Evolutionary conservation across 2,329 filamentous ascomycete genomes (phyloP).

Genomic region (Stromatinia cepivora): DNA sequence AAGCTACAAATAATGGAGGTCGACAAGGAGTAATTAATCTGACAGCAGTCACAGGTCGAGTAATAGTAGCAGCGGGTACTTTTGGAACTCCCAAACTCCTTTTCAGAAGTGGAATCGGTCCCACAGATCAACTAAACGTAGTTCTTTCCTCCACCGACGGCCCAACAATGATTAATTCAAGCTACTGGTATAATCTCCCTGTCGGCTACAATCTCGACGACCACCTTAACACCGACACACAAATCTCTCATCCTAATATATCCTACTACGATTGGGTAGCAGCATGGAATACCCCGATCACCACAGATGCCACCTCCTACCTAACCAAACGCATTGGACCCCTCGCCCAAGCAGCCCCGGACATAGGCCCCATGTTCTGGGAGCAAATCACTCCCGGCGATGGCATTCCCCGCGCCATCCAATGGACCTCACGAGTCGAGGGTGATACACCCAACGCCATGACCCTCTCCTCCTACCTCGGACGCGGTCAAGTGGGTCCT

Average conservation of each 20-base stretch:
- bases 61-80: slow-evolving; percentile 66
- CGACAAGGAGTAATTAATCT: slow-evolving; percentile 61
- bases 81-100: slow-evolving; percentile 64
- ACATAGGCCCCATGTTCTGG: slow-evolving; percentile 64
- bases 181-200: slow-evolving; percentile 58
- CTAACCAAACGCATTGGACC: slow-evolving; percentile 57
- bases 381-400: slow-evolving; percentile 59
- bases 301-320: slow-evolving; percentile 47
- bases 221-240: slow-evolving; percentile 57
- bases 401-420: slow-evolving; percentile 61
- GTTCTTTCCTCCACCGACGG: slow-evolving; percentile 53
- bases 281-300: slow-evolving; percentile 54
- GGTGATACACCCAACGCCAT: slow-evolving; percentile 40
- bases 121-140: slow-evolving; percentile 46
- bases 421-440: slow-evolving; percentile 67
- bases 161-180: slow-evolving; percentile 50
- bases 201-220: slow-evolving; percentile 61
- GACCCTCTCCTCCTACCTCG: slow-evolving; percentile 60
- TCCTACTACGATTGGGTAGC: slow-evolving; percentile 66
- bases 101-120: slow-evolving; percentile 64
- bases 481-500: slow-evolving; percentile 58
- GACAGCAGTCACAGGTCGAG: slow-evolving; percentile 59
- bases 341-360: slow-evolving; percentile 63
- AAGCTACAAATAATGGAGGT: slow-evolving; percentile 54
- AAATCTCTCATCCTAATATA: slow-evolving; percentile 52